phyloP scores from a whole-genome alignment of 2,329 filamentous ascomycete species.

The Alternaria arborescens region DNA sequence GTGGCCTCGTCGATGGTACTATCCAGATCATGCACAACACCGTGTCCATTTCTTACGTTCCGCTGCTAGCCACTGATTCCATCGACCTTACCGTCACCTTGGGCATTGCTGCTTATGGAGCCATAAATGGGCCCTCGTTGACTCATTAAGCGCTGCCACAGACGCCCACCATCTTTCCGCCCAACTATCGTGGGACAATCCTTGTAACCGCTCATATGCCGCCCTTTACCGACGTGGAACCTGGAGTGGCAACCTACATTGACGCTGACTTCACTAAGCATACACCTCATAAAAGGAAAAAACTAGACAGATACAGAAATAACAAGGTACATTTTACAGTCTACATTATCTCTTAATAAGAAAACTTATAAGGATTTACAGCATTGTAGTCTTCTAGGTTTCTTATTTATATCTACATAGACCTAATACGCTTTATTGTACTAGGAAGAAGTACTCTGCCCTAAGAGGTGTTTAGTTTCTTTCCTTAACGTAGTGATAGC shows the following conservation, averaged over 20 bases:
- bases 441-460: background rate
- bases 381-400: no score
- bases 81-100: conserved; percentile 2
- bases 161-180: conserved; percentile 1
- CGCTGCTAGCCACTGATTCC: conserved; percentile 11
- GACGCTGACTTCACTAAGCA: background rate
- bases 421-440: no score
- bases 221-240: conserved; percentile 3
- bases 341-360: no score
- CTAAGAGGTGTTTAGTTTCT: no score
- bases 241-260: background rate
- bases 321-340: background rate
- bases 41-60: conserved; percentile 19
- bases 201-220: conserved; percentile 3
- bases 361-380: no score
- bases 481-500: no score
- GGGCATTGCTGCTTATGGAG: background rate
- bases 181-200: background rate
- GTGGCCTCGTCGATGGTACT: conserved; percentile 16
- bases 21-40: conserved; percentile 27
- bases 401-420: no score
- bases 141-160: conserved; percentile 11
- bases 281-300: background rate
- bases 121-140: conserved; percentile 10
- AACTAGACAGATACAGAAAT: no score